Percentiles rank a stretch among this genome's conserved stretches.
phyloP scores from a whole-genome alignment of 768 basidiomycete species.

The Mycena haematopus region DNA sequence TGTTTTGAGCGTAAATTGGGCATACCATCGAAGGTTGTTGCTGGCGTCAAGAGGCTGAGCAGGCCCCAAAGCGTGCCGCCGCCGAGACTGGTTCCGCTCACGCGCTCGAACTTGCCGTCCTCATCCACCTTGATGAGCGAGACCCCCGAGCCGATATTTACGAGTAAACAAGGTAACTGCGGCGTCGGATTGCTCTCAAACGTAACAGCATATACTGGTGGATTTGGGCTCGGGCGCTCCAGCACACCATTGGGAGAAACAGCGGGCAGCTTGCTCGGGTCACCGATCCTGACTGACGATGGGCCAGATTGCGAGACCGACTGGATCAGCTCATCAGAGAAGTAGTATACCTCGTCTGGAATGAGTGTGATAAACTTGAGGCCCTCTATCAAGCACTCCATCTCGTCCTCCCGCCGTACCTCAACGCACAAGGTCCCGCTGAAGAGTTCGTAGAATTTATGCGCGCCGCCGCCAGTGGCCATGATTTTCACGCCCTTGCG shows the following conservation, averaged over 20 bases:
- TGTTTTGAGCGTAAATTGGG: conserved; percentile 28
- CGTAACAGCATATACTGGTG: conserved; percentile 86
- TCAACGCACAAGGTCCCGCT: conserved; percentile 78
- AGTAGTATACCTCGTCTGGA: conserved; percentile 97
- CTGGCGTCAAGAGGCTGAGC: conserved; percentile 92
- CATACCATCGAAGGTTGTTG: conserved; percentile 94
- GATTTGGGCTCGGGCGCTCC: conserved; percentile 88
- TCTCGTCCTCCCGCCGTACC: conserved; percentile 93
- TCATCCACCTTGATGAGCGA: conserved; percentile 97
- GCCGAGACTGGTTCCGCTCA: conserved; percentile 95
- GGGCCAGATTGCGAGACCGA: conserved; percentile 46
- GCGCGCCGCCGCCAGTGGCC: conserved; percentile 97
- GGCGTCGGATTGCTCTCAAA: conserved; percentile 86
- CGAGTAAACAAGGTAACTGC: conserved; percentile 93
- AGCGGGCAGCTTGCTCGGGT: conserved; percentile 2
- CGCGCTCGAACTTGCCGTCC: conserved; percentile 93
- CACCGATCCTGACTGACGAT: conserved; percentile 13
- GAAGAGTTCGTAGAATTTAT: conserved; percentile 90
- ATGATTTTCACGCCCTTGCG: conserved; percentile 92
- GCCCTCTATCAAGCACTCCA: conserved; percentile 98
- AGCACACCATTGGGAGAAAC: conserved; percentile 42
- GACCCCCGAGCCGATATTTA: conserved; percentile 98
- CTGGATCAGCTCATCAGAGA: conserved; percentile 96
- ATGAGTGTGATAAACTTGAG: conserved; percentile 95
- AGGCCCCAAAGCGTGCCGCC: conserved; percentile 98